Evolutionary conservation across 129 eudicot species (phyloP).

Genomic region (Flaveria brownii): DNA sequence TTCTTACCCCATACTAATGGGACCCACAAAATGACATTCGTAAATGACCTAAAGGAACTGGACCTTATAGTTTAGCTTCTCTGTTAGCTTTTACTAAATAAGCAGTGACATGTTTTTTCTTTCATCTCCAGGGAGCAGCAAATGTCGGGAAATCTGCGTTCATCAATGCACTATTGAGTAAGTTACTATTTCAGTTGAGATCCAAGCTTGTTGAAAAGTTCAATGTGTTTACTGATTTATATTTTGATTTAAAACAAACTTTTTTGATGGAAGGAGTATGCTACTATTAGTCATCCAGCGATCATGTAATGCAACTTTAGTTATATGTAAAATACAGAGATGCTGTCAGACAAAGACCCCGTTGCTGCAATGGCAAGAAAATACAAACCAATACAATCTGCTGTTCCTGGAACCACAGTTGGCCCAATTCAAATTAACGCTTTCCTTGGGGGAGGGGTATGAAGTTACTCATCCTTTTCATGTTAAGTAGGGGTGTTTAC

Average conservation of each 20-base stretch:
- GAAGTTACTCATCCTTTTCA: slow-evolving; percentile 1
- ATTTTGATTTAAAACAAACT: background rate
- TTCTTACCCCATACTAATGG: background rate
- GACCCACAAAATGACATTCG: slow-evolving; percentile 7
- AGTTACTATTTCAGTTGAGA: slow-evolving; percentile 34
- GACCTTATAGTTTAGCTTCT: background rate
- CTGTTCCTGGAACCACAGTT: slow-evolving; percentile 98
- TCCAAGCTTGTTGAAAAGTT: slow-evolving; percentile 10
- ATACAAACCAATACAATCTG: slow-evolving; percentile 98
- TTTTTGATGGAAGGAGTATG: background rate
- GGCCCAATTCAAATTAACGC: slow-evolving; percentile 96
- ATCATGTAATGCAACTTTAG: slow-evolving; percentile 1
- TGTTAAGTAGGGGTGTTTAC: background rate
- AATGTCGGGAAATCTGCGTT: slow-evolving; percentile 99
- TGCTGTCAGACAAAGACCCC: slow-evolving; percentile 87
- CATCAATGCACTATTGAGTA: slow-evolving; percentile 89
- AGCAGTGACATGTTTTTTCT: slow-evolving; percentile 18
- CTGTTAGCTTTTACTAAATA: background rate
- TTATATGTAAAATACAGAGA: slow-evolving; percentile 42
- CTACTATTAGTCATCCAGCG: background rate
- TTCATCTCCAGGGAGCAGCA: slow-evolving; percentile 80
- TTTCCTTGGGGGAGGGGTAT: slow-evolving; percentile 92
- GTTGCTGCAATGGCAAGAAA: slow-evolving; percentile 89
- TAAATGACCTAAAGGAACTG: slow-evolving; percentile 1
- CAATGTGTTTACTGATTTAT: background rate